These are phyloP conservation scores for Calonectria honghensis DNA, from an alignment of 2,329 filamentous ascomycete species.

Conservation along the genomic window DNA sequence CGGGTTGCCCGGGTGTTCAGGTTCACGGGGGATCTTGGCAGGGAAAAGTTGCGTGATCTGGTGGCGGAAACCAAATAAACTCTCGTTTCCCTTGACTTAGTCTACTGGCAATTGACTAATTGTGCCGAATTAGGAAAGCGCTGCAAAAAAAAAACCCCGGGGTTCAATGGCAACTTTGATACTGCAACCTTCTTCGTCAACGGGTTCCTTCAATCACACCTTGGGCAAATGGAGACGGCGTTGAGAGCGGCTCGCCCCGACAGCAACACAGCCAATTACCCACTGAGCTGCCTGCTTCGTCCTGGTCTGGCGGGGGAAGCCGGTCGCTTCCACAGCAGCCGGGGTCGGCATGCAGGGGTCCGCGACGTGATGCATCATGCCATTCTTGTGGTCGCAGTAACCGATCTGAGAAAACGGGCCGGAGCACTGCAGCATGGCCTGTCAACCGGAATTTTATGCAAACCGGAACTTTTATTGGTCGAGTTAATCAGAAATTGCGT, in stretches of 20 bases:
- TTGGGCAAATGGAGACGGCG: neutral
- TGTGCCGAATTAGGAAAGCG: neutral
- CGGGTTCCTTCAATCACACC: neutral
- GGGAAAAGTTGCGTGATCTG: neutral
- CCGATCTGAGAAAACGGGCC: neutral
- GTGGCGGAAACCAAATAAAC: neutral
- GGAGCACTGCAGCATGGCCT: neutral
- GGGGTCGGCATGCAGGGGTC: neutral
- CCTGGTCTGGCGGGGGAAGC: neutral
- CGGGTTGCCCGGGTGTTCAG: neutral
- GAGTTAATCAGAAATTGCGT: constrained; percentile 19
- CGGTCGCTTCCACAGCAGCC: neutral
- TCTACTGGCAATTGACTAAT: neutral
- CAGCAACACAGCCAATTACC: neutral
- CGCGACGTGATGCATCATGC: neutral
- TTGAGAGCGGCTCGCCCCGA: neutral
- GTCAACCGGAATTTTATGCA: neutral
- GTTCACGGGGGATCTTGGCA: neutral
- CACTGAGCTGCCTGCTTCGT: neutral
- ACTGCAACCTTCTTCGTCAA: neutral
- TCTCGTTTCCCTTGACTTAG: neutral
- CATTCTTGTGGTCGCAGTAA: neutral
- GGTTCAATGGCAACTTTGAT: neutral
- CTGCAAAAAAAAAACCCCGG: neutral
- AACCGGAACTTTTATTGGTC: neutral